These are phyloP conservation scores for Ballota nigra DNA, from an alignment of 257 asterid genomes.

Conservation along the genomic window DNA sequence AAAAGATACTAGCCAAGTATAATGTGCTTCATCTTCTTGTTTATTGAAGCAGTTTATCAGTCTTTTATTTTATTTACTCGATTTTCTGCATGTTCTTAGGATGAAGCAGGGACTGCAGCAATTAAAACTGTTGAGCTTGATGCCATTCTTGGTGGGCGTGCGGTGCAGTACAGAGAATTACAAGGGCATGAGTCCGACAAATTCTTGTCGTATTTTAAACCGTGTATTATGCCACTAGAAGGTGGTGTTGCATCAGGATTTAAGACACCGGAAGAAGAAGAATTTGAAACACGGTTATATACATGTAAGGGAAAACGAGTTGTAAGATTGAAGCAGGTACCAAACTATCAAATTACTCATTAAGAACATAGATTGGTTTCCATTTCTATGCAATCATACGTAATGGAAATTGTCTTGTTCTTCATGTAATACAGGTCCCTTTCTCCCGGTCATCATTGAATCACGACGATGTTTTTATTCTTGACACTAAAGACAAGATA, in stretches of 20 bases:
- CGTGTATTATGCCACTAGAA: constrained; percentile 87
- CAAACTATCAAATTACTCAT: constrained; percentile 3
- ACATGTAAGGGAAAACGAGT: constrained; percentile 85
- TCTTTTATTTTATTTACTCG: constrained; percentile 7
- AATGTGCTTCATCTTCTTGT: neutral
- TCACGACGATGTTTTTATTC: constrained; percentile 92
- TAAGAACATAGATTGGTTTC: neutral
- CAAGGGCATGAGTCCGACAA: constrained; percentile 94
- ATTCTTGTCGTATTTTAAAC: constrained; percentile 84
- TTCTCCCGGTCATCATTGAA: constrained; percentile 91
- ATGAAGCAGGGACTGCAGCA: constrained; percentile 97
- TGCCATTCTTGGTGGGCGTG: constrained; percentile 89
- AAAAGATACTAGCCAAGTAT: constrained; percentile 94
- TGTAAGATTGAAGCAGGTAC: constrained; percentile 81
- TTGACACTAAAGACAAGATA: constrained; percentile 83
- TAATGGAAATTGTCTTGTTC: constrained; percentile 1
- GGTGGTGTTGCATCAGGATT: constrained; percentile 98
- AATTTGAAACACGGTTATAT: constrained; percentile 77
- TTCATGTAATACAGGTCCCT: constrained; percentile 60
- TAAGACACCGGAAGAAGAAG: constrained; percentile 80
- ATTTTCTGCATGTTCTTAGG: constrained; percentile 38
- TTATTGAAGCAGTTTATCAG: neutral
- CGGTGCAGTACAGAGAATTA: constrained; percentile 85
- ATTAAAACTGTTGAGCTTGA: constrained; percentile 93
- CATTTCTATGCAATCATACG: neutral